Base-by-base conservation (phyloP, 208 protist species). In the Leishmania gerbilli region DNA sequence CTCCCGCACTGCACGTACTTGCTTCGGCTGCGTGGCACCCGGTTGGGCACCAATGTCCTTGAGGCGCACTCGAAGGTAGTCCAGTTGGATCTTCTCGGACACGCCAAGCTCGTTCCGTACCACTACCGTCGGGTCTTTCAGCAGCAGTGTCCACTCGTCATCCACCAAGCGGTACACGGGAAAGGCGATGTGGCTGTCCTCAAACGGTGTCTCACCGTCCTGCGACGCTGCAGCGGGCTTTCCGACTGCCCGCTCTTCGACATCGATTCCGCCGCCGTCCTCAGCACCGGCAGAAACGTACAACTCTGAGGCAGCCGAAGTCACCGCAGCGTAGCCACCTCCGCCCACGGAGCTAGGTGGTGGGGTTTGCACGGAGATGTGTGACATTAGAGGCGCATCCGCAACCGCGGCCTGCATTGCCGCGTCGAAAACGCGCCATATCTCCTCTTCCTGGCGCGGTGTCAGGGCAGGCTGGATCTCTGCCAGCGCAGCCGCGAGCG, bases 141-240 rank as follows among this genome's bases (percentile, higher is more conserved):
- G 87, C 51, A 98, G 83, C 77, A 98, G 87, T 11, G 93, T 96
- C 93, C 95, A 98, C 79, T 94, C 58, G 8, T 90, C 92, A 78
- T 96, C 91, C 21, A 89, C 79, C 40, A 77, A 81, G 67, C 92
- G 93, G 60, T 95, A 96, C 21, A 96, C 87, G 0, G 95, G 95
- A 81, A 95, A 97, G 51, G 84, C 84, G 31, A 90, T 83, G 34
- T 82, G 4, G 49, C 80, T 86, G 47, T 92, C 88, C 31, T 83
- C 69, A 8, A 80, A 77, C 6, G 72, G 60, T n/a, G 21, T 62
- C 45, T 7, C 76, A 53, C 9, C 58, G 4, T 37, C 64, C 49
- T 45, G 15, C 17, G 58, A 37, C 3, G 49, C n/a, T 37, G 71
- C 7, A 27, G 69, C 67, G 49, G 79, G 67, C 13, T 37, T 31